These are phyloP conservation scores for Xylaria cubensis DNA, from an alignment of 495 filamentous ascomycete genomes.

Conservation along the genomic window DNA sequence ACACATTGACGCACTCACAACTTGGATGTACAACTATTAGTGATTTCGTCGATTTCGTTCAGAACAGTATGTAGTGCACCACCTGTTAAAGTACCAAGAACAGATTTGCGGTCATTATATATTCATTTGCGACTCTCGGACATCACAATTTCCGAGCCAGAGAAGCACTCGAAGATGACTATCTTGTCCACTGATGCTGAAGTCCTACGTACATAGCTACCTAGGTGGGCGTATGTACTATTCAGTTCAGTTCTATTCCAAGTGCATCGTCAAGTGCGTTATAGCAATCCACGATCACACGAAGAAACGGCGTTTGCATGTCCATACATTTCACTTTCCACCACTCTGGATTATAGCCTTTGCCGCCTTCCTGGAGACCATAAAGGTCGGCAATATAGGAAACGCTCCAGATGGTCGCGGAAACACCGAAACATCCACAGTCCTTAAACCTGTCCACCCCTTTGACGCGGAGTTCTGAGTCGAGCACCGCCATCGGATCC, in stretches of 20 bases:
- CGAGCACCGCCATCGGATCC: slow-evolving; percentile 58
- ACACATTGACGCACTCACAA: too few relatives aligned
- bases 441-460: slow-evolving; percentile 58
- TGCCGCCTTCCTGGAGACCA: slow-evolving; percentile 64
- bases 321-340: neutral
- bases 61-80: neutral
- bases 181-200: neutral
- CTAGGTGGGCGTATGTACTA: neutral
- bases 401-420: slow-evolving; percentile 62
- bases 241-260: neutral
- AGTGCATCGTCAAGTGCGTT: neutral
- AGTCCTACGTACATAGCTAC: neutral
- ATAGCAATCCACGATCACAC: neutral
- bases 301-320: neutral
- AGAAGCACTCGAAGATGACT: neutral
- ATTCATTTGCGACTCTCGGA: neutral
- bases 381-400: slow-evolving; percentile 65
- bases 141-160: neutral
- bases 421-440: slow-evolving; percentile 65
- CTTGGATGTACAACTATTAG: too few relatives aligned
- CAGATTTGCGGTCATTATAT: neutral
- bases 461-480: slow-evolving; percentile 58
- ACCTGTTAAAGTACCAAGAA: neutral
- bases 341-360: slow-evolving; percentile 50
- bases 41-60: neutral